Percentiles rank a stretch among this genome's conserved stretches.
Conservation (phyloP, 2,329 filamentous ascomycete genomes). For the Aspergillus pseudotamarii region DNA sequence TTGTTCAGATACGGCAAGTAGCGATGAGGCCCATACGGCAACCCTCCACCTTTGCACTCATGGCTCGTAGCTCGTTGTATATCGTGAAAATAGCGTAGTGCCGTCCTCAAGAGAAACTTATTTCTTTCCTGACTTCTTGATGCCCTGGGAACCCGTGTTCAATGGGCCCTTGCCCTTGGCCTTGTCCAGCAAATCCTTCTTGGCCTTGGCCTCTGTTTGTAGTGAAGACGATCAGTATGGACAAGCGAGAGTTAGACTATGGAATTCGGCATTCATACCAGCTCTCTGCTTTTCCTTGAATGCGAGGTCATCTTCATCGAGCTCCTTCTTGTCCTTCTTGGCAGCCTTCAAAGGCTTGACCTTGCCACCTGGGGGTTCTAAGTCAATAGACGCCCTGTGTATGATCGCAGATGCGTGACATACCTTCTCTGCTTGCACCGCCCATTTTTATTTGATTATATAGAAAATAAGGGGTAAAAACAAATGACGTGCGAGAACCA, state of each 20-base stretch:
- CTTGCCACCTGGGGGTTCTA: conserved; percentile 67
- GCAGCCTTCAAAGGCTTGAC: conserved; percentile 82
- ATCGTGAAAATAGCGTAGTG: conserved; percentile 18
- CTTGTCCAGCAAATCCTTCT: conserved; percentile 80
- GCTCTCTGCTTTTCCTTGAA: conserved; percentile 82
- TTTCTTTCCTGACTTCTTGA: conserved; percentile 99
- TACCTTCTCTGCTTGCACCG: conserved; percentile 68
- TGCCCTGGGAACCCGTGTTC: conserved; percentile 81
- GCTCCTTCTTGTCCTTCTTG: conserved; percentile 81
- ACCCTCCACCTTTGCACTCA: conserved; percentile 19
- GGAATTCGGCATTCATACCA: conserved; percentile 59
- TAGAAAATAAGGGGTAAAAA: conserved; percentile 15
- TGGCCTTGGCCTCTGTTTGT: conserved; percentile 73
- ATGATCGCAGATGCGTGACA: conserved; percentile 16
- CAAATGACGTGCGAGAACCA: conserved; percentile 7
- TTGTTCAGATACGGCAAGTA: conserved; percentile 12
- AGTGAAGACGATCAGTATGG: conserved; percentile 9
- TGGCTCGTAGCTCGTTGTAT: conserved; percentile 28
- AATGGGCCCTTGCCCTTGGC: conserved; percentile 86
- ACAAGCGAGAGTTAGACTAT: neutral
- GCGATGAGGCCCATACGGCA: conserved; percentile 17
- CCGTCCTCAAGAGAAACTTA: conserved; percentile 46
- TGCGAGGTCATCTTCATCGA: conserved; percentile 85
- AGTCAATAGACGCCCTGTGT: neutral
- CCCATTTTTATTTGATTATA: conserved; percentile 56